Percentiles rank a stretch among this genome's conserved stretches.
Evolutionary conservation across 495 filamentous ascomycete genomes (phyloP).

Genomic region (Opeltia flavorubescens): DNA sequence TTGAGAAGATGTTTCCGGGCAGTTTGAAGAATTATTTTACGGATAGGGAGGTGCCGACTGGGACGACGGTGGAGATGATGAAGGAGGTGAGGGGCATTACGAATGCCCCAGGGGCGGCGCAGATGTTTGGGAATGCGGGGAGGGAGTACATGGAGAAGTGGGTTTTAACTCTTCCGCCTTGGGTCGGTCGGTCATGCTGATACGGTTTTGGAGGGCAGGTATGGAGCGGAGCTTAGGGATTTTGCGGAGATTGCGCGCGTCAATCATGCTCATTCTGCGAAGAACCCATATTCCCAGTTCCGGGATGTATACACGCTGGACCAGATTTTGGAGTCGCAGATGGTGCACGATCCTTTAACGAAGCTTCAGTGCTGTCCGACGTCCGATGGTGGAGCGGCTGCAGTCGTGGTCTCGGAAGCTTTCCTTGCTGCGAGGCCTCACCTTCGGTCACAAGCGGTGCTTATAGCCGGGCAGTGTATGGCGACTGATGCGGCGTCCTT

Average conservation of each 20-base stretch:
- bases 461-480: slow-evolving; percentile 81
- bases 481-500: slow-evolving; percentile 64
- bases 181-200: not conserved
- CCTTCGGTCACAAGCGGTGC: slow-evolving; percentile 62
- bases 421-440: slow-evolving; percentile 83
- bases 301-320: slow-evolving; percentile 79
- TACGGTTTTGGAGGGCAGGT: slow-evolving; percentile 40
- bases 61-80: slow-evolving; percentile 66
- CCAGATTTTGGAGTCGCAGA: slow-evolving; percentile 62
- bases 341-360: slow-evolving; percentile 69
- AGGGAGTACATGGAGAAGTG: slow-evolving; percentile 92
- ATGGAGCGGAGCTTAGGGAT: slow-evolving; percentile 71
- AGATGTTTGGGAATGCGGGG: slow-evolving; percentile 94
- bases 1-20: slow-evolving; percentile 97
- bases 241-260: slow-evolving; percentile 93
- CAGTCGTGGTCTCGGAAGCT: slow-evolving; percentile 73
- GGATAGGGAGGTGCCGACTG: slow-evolving; percentile 64
- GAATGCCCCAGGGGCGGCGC: slow-evolving; percentile 71
- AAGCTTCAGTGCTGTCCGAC: slow-evolving; percentile 79
- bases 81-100: slow-evolving; percentile 60
- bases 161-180: slow-evolving; percentile 12
- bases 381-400: slow-evolving; percentile 80
- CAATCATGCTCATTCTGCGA: slow-evolving; percentile 79
- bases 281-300: slow-evolving; percentile 97
- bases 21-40: slow-evolving; percentile 65